Base-by-base conservation (phyloP, 352 stramenopile species). In the Pythium dissotocum region DNA sequence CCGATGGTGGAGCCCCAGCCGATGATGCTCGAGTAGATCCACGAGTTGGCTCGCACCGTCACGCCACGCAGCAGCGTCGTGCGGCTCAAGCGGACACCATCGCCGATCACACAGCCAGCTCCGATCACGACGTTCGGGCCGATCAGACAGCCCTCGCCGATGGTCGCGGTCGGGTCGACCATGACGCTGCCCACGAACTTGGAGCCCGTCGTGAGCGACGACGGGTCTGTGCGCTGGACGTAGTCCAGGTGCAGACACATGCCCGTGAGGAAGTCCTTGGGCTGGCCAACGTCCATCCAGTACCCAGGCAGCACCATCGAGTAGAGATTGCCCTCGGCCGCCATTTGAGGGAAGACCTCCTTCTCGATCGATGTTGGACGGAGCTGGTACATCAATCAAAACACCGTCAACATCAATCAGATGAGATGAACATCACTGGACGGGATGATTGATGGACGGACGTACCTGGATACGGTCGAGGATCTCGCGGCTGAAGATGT, bases 241-340 rank as follows among this genome's bases (percentile, higher is more conserved):
- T 77, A 94, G 56, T 92, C 81, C 44, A 97, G 67, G 70, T 96
- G 88, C 28, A 95, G 76, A 68, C 82, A 94, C 82, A 95, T 94
- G 58, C 90, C 90, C 42, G 87, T 80, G 9, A 97, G 65, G 55
- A 94, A 97, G 69, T 97, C 86, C 73, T 95, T 96, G 40, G 90
- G 90, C 78, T 97, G 88, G 13, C 90, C 90, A 44, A 97, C 93
- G 54, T 97, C 90, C 85, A 96, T 96, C 90, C 90, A 97, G 75
- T 96, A 97, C 14, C 89, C 90, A 2, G 82, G 82, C 51, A 97
- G 65, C 52, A 89, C 75, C 85, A 97, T 95, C 44, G 85, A 88
- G 71, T 77, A 97, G 8, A 97, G 61, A 57, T 94, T 90, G 44
- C 85, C 86, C 52, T 97, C 90, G 12, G 85, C 85, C 12, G 90